These are phyloP conservation scores for Thermothelomyces thermophilus DNA, from an alignment of 2,329 filamentous ascomycete genomes.

Conservation along the genomic window DNA sequence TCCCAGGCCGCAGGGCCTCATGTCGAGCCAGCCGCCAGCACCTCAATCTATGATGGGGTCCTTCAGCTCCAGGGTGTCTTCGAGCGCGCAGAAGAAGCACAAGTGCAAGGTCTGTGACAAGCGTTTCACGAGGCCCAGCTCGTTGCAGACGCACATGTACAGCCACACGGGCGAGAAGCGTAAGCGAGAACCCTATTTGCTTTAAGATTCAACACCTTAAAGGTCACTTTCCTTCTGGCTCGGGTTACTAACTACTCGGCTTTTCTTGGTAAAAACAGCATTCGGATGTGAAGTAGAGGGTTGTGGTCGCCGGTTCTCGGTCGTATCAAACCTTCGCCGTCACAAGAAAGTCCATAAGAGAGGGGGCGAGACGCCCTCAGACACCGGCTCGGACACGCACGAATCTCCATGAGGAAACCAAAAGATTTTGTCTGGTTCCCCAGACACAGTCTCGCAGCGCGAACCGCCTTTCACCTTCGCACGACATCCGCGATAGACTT, in stretches of 20 bases:
- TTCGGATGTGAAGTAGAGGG: slow-evolving; percentile 92
- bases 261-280: slow-evolving; percentile 45
- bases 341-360: slow-evolving; percentile 94
- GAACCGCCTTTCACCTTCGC: slow-evolving; percentile 1
- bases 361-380: slow-evolving; percentile 39
- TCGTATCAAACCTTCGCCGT: slow-evolving; percentile 88
- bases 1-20: slow-evolving; percentile 63
- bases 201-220: too few relatives aligned
- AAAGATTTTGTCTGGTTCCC: not conserved
- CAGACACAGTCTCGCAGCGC: slow-evolving; percentile 7
- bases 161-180: slow-evolving; percentile 97
- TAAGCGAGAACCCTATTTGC: slow-evolving; percentile 46
- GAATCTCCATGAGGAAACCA: slow-evolving; percentile 46
- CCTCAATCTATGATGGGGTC: slow-evolving; percentile 98
- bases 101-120: slow-evolving; percentile 99
- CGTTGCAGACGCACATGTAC: slow-evolving; percentile 95
- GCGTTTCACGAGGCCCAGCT: slow-evolving; percentile 90
- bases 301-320: slow-evolving; percentile 92
- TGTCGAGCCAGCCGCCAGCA: slow-evolving; percentile 64
- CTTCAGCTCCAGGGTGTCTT: slow-evolving; percentile 93
- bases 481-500: slow-evolving; percentile 22
- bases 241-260: too few relatives aligned
- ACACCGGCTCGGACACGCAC: slow-evolving; percentile 57
- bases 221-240: too few relatives aligned
- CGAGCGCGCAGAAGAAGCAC: slow-evolving; percentile 97